These are phyloP conservation scores for Teratosphaeria nubilosa DNA, from an alignment of 2,329 filamentous ascomycete species.

Conservation along the genomic window DNA sequence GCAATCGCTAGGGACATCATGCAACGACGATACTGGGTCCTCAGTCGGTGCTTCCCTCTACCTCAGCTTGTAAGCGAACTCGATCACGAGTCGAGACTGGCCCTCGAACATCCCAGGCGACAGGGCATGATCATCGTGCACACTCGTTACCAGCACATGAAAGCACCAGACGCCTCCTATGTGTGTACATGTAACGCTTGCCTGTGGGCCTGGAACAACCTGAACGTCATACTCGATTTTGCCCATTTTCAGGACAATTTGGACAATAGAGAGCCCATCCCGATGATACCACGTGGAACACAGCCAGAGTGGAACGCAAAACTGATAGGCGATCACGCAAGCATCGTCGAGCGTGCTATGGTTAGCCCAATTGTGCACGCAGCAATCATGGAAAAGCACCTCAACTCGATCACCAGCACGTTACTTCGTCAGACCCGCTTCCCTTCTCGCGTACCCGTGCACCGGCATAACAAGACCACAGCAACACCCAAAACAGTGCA, in stretches of 20 bases:
- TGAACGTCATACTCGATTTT: conserved; percentile 46
- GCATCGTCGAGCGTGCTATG: conserved; percentile 38
- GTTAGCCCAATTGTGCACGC: conserved; percentile 42
- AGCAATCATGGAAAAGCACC: conserved; percentile 38
- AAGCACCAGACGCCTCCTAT: conserved; percentile 34
- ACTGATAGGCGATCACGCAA: conserved; percentile 36
- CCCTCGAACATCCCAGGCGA: conserved; percentile 33
- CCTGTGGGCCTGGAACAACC: conserved; percentile 46
- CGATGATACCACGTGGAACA: conserved; percentile 40
- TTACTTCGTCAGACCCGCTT: conserved; percentile 30
- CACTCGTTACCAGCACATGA: conserved; percentile 45
- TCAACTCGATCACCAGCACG: conserved; percentile 37
- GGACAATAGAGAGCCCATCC: conserved; percentile 43
- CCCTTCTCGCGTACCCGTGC: conserved; percentile 25
- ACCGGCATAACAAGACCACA: conserved; percentile 26
- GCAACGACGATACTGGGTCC: conserved; percentile 38
- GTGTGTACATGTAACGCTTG: conserved; percentile 51
- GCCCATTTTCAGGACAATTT: conserved; percentile 46
- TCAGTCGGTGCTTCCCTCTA: conserved; percentile 42
- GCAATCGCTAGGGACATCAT: conserved; percentile 38
- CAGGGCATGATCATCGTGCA: conserved; percentile 38
- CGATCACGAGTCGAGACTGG: conserved; percentile 25
- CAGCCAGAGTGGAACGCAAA: conserved; percentile 41
- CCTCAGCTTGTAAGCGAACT: conserved; percentile 38
- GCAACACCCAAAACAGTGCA: conserved; percentile 5